Evolutionary conservation across 169 alveolate genomes (phyloP), one percentile per base, ranked within the genome.

Genomic region (Cryptosporidium meleagridis): DNA sequence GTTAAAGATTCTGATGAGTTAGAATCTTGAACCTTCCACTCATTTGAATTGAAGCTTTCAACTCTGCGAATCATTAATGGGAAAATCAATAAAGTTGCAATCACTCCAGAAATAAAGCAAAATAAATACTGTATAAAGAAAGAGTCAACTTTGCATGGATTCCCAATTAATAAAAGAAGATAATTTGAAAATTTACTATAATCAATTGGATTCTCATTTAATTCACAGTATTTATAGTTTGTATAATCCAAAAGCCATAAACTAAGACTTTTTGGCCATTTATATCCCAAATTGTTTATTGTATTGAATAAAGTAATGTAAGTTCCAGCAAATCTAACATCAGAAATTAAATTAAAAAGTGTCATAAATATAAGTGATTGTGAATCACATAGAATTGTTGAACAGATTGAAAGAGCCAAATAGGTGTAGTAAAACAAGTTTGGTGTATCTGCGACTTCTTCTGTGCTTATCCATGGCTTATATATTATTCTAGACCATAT

Each of bases 221-320:
- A 3, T 21, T 44, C 62, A 92, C 85, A 91, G 84, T 70, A 86
- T 23, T 84, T 71, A 61, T 61, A 68, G 69, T 92, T 92, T 14
- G 93, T 92, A 53, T 92, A 92, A 67, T 92, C 94, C 53, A 92
- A 69, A 9, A 92, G 59, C 93, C 93, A 87, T 9, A 92, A 26
- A 84, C 91, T 85, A 53, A 92, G 84, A 33, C 93, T 84, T 44
- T 65, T 58, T 39, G 89, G 59, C 75, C 91, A 53, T 51, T 80
- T 86, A 59, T 80, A 69, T 8, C 97, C 96, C 52, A 95, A 52
- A 69, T 95, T 95, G 51, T 91, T 71, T 33, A 95, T 91, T 53
- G 97, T 94, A 92, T 95, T 95, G 72, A 95, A 93, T 41, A 95
- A 93, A 33, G 97, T 93, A 95, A 95, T 92, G 92, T 95, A 95